phyloP scores from a whole-genome alignment of 2,329 filamentous ascomycete species.

The Colletotrichum gloeosporioides region DNA sequence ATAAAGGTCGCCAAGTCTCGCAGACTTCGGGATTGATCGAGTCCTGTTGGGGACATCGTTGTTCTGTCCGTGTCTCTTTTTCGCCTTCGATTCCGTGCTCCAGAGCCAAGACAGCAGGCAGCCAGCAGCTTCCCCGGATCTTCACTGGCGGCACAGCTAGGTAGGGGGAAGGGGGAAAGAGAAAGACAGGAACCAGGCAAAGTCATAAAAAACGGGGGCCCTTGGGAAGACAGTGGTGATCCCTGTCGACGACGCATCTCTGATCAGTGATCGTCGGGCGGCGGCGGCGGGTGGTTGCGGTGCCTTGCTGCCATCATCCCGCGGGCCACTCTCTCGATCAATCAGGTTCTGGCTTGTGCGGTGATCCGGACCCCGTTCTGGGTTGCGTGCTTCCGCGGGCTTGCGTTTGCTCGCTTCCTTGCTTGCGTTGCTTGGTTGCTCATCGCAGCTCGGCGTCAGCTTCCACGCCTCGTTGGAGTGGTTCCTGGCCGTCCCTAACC shows the following conservation, averaged over 20 bases:
- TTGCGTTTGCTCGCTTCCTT: not conserved
- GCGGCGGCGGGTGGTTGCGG: not conserved
- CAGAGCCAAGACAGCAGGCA: not conserved
- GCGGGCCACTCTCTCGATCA: not conserved
- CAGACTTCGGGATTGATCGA: not conserved
- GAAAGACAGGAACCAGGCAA: constrained; percentile 1
- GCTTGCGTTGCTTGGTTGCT: not conserved
- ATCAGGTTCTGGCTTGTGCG: not conserved
- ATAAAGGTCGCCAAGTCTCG: not conserved
- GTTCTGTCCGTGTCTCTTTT: not conserved
- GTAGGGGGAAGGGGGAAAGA: not conserved
- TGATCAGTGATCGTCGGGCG: not conserved
- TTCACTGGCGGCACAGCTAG: not conserved
- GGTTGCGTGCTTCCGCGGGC: not conserved
- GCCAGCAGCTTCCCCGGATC: constrained; percentile 17
- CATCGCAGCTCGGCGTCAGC: not conserved
- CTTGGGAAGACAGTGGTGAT: not conserved
- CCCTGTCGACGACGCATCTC: constrained; percentile 1
- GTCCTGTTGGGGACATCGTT: not conserved
- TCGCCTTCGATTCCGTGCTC: not conserved
- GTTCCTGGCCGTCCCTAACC: not conserved
- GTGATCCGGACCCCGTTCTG: not conserved
- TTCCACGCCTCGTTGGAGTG: not conserved
- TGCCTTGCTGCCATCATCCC: not conserved
- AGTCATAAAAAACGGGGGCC: not conserved